A percentile compares a stretch with the other conserved stretches of the same genome.
These are phyloP conservation scores for Pestalotiopsis sp. DNA, from an alignment of 2,329 filamentous ascomycete species.

Conservation along the genomic window DNA sequence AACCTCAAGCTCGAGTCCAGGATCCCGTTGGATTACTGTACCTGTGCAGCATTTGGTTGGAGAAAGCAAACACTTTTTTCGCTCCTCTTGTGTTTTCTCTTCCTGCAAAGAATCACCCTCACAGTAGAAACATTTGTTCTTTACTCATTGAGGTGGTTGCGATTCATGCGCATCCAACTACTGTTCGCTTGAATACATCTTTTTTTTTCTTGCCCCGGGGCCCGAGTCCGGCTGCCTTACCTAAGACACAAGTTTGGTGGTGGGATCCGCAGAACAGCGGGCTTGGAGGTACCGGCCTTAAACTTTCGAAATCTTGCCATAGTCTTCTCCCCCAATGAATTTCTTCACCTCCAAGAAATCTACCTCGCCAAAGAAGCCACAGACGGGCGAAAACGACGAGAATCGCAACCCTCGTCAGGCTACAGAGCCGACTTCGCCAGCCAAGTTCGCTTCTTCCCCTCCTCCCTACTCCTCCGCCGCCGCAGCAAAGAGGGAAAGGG, in stretches of 20 bases:
- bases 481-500: slow-evolving; percentile 1
- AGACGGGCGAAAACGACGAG: slow-evolving; percentile 31
- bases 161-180: not conserved
- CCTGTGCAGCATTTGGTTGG: not conserved
- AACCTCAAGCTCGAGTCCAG: not conserved
- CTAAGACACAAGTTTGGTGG: slow-evolving; percentile 10
- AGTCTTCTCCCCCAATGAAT: slow-evolving; percentile 35
- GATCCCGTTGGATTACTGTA: not conserved
- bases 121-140: not conserved
- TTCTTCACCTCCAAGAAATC: slow-evolving; percentile 36
- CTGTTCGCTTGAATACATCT: not conserved
- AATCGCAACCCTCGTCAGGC: slow-evolving; percentile 21
- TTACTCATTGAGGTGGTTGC: not conserved
- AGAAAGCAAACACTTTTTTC: not conserved
- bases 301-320: slow-evolving; percentile 9
- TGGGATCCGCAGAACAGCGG: slow-evolving; percentile 5
- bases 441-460: slow-evolving; percentile 22
- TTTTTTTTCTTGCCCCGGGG: slow-evolving; percentile 1
- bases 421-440: slow-evolving; percentile 27
- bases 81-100: not conserved
- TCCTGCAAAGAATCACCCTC: not conserved
- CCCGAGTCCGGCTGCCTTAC: slow-evolving; percentile 7
- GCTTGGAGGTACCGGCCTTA: slow-evolving; percentile 5
- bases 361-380: slow-evolving; percentile 30
- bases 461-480: slow-evolving; percentile 10